Conservation (phyloP, 306 rosid species). For the Fagus sylvatica region DNA sequence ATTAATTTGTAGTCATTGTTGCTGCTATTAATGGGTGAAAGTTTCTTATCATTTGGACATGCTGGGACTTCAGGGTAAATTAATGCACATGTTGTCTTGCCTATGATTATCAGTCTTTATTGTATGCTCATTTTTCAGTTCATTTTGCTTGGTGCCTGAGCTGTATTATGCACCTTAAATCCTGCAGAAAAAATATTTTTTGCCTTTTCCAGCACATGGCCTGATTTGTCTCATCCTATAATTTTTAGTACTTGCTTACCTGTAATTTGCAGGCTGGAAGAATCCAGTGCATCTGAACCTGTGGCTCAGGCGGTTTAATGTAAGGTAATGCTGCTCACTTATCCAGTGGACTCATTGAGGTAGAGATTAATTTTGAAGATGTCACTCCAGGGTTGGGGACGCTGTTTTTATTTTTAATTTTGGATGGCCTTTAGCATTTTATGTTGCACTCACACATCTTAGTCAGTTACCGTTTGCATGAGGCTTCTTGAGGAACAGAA, state of each 20-base stretch:
- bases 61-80: neutral
- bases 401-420: neutral
- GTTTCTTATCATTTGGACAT: neutral
- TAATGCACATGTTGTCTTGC: neutral
- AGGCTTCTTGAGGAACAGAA: conserved; percentile 1
- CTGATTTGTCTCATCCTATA: conserved; percentile 5
- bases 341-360: conserved; percentile 25
- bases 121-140: neutral
- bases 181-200: neutral
- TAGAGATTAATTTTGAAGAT: conserved; percentile 25
- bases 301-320: conserved; percentile 67
- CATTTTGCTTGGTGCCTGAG: neutral
- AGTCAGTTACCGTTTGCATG: neutral
- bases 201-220: neutral
- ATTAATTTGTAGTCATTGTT: no score
- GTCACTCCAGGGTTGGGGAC: conserved; percentile 18
- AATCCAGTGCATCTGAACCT: conserved; percentile 54
- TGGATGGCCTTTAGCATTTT: neutral
- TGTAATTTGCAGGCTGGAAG: conserved; percentile 63
- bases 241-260: conserved; percentile 6
- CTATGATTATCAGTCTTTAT: neutral
- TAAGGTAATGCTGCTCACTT: conserved; percentile 18
- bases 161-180: neutral
- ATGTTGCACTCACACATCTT: neutral
- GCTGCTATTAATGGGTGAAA: neutral